These are phyloP conservation scores for Ramularia collo-cygni DNA, from an alignment of 2,329 filamentous ascomycete genomes.

Conservation along the genomic window DNA sequence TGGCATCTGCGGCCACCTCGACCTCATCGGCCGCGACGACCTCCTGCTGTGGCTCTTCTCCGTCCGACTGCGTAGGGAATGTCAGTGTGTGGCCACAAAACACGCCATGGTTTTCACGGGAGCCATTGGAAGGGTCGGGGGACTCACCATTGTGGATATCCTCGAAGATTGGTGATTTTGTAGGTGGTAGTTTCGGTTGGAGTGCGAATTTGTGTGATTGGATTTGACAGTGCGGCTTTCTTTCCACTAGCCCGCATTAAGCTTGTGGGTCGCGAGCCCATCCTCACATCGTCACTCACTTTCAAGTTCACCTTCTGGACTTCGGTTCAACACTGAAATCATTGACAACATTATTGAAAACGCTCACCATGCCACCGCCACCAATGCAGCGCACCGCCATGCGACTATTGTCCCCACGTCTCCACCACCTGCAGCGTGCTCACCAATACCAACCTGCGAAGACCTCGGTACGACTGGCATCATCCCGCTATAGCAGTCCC, in stretches of 20 bases:
- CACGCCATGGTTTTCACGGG: not conserved
- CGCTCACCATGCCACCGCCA: conserved; percentile 14
- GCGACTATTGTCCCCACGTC: conserved; percentile 25
- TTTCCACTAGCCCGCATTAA: not conserved
- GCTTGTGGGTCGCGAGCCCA: not conserved
- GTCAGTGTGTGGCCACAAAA: conserved; percentile 12
- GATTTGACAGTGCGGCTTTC: not conserved
- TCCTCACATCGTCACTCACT: not conserved
- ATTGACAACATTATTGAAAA: not conserved
- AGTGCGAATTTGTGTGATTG: not conserved
- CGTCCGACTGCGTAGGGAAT: conserved; percentile 71
- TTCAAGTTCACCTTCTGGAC: not conserved
- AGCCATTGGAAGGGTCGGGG: not conserved
- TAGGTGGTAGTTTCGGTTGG: not conserved
- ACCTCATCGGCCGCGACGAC: conserved; percentile 75
- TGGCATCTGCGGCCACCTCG: conserved; percentile 84
- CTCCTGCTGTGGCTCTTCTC: conserved; percentile 92
- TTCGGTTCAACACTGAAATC: not conserved
- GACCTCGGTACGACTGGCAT: conserved; percentile 22
- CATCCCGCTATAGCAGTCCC: conserved; percentile 32
- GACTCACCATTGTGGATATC: conserved; percentile 25
- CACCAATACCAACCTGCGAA: conserved; percentile 12
- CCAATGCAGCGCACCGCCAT: conserved; percentile 25
- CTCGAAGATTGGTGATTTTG: conserved; percentile 17
- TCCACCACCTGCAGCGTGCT: conserved; percentile 20